Base-by-base conservation (phyloP, 2,329 filamentous ascomycete genomes). In the Knoxdaviesia capensis region DNA sequence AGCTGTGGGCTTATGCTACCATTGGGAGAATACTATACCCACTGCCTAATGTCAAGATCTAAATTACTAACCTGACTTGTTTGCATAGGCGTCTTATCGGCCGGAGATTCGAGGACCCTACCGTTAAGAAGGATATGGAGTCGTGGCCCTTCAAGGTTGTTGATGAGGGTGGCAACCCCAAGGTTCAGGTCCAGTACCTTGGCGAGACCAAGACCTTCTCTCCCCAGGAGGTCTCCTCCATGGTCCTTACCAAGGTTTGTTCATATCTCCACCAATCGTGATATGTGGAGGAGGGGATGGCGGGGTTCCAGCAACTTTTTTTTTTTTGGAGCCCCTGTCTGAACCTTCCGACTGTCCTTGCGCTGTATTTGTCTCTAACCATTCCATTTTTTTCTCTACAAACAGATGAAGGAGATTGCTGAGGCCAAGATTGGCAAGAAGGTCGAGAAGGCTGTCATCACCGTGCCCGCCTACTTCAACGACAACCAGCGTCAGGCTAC, bases 401-500 rank as follows among this genome's bases (percentile, higher is more conserved):
- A 52, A 53, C 56, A 93, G 88, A 94, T 96, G 88, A 93, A 94
- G 76, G 90, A 98, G 69, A 86, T 94, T 61, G 90, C 90, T 57
- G 90, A 98, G 74, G 74, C 73, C 65, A 96, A 98, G 77, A 78
- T 98, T 56, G 90, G 86, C 65, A 94, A 92, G 80, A 93, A 90
- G 72, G 87, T 96, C 57, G 79, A 90, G 69, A 96, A 96, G 78
- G 90, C 90, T 50, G 90, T 98, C 62, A 87, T 98, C 65, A 98
- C 90, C 48, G 90, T 96, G 45, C 90, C 90, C 45, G 90, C 90
- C 60, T 98, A 98, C 77, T 98, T 98, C 84, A 96, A 96, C 75
- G 90, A 98, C 78, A 94, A 93, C 74, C 90, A 98, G 74, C 82
- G 90, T 69, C 90, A 96, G 69, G 84, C 90, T 52, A 98, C 90